A percentile compares a stretch with the other conserved stretches of the same genome.
Evolutionary conservation across 2,329 filamentous ascomycete genomes (phyloP).

Genomic region (Fusarium odoratissimum): DNA sequence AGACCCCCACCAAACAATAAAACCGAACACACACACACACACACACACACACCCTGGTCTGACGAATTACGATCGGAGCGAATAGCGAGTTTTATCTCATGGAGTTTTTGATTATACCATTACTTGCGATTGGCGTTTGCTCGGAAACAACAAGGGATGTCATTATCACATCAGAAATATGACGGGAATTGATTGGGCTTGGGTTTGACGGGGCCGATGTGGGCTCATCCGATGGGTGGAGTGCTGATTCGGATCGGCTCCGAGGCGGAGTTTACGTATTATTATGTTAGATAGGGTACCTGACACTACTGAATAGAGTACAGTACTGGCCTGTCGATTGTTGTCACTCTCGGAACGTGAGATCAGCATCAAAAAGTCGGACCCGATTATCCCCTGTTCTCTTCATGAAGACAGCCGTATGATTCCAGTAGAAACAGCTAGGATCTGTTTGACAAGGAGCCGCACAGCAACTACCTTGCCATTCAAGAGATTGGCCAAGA

Average conservation of each 20-base stretch:
- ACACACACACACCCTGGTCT: background rate
- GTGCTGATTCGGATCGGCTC: constrained; percentile 24
- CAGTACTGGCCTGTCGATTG: background rate
- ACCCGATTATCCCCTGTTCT: background rate
- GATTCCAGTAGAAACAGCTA: background rate
- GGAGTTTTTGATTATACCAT: constrained; percentile 31
- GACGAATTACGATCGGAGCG: constrained; percentile 19
- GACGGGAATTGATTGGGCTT: background rate
- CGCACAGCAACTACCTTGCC: no score
- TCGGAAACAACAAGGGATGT: constrained; percentile 23
- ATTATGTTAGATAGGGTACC: background rate
- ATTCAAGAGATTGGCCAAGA: background rate
- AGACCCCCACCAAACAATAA: constrained; percentile 39
- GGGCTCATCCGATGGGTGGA: constrained; percentile 8
- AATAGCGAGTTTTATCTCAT: constrained; percentile 7
- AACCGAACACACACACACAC: background rate
- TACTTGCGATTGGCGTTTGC: constrained; percentile 34
- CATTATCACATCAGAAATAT: background rate
- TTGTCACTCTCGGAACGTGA: background rate
- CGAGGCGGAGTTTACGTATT: constrained; percentile 16
- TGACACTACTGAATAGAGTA: background rate
- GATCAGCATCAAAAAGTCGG: background rate
- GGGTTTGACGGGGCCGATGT: constrained; percentile 24
- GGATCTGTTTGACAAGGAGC: background rate
- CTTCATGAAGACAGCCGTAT: background rate